A percentile compares a stretch with the other conserved stretches of the same genome.
Evolutionary conservation across 352 stramenopile genomes (phyloP).

Genomic region (Phytophthora tubulina): DNA sequence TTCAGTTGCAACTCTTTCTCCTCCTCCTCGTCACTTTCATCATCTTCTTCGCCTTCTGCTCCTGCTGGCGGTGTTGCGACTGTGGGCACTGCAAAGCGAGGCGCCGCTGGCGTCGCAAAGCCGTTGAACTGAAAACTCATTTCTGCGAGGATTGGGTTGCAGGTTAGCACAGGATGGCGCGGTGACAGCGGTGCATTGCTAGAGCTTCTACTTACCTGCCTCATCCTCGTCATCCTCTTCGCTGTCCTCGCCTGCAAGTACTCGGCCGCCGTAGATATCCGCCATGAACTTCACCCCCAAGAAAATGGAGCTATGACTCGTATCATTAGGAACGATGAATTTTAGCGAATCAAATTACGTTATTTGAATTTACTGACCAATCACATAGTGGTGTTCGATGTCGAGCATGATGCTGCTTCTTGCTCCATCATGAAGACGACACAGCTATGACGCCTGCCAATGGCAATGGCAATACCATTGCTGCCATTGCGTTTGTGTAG

Average conservation of each 20-base stretch:
- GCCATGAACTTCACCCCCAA: slow-evolving; percentile 44
- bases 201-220: slow-evolving; percentile 29
- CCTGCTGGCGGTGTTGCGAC: slow-evolving; percentile 31
- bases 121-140: slow-evolving; percentile 66
- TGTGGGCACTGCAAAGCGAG: slow-evolving; percentile 44
- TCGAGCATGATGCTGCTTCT: neutral
- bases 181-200: neutral
- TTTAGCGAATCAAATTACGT: slow-evolving; percentile 30
- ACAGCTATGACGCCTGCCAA: neutral
- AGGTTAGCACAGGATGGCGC: slow-evolving; percentile 4
- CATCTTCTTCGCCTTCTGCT: slow-evolving; percentile 26
- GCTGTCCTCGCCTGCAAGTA: slow-evolving; percentile 82
- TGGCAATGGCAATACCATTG: neutral
- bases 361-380: slow-evolving; percentile 24
- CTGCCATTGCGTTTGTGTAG: neutral
- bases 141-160: slow-evolving; percentile 19
- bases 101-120: slow-evolving; percentile 34
- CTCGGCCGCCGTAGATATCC: slow-evolving; percentile 67
- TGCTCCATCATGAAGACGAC: neutral
- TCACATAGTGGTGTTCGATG: neutral
- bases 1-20: slow-evolving; percentile 16
- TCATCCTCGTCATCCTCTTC: slow-evolving; percentile 84
- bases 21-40: slow-evolving; percentile 56
- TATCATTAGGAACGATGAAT: neutral
- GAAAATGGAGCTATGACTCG: slow-evolving; percentile 9